Base-by-base conservation (phyloP, 495 filamentous ascomycete genomes). In the Lepidopterella palustris region DNA sequence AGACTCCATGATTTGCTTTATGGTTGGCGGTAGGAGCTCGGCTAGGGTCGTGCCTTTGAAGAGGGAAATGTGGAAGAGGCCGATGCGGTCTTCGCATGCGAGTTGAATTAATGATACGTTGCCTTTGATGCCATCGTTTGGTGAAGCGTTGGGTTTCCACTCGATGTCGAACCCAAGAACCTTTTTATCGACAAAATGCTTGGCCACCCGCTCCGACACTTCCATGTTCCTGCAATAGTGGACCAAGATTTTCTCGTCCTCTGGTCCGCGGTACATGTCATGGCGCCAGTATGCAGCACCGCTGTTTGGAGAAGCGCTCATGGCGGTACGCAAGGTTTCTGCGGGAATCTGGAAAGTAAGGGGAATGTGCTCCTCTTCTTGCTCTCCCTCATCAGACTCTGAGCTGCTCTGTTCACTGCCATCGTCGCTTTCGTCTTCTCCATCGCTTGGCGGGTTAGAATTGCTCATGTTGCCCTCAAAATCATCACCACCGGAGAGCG, bases 1-100 rank as follows among this genome's bases (percentile, higher is more conserved):
- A 81, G 92, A 40, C 81, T 97, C 10, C 88, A 96, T 67, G 78
- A 86, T 42, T 66, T 80, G 32, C 53, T 64, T 66, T 5, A 76
- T 42, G n/a, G 63, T 62, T 1, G 66, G 64, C 9, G 69, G 62
- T 18, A 76, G 23, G 0, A 76, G 63, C 39, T 76, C 53, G 4
- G 69, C 66, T 2, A 53, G 53, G 0, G 63, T 70, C 0, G 56
- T 56, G 2, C 71, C 71, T 32, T 57, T 49, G 58, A 64, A 70
- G 6, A 65, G 35, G 0, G 68, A 64, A 6, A 76, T 57, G 35
- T 74, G 73, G 50, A 74, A 72, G 1, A 76, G 60, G 13, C 59
- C 66, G 18, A 76, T 76, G 1, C 62, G 70, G 48, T 70, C 57
- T 32, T 76, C 73, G 35, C 60, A 60, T 15, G 73, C 72, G 25